A percentile compares a stretch with the other conserved stretches of the same genome.
phyloP scores from a whole-genome alignment of 345 rosid genomes.

The Triadica sebifera region DNA sequence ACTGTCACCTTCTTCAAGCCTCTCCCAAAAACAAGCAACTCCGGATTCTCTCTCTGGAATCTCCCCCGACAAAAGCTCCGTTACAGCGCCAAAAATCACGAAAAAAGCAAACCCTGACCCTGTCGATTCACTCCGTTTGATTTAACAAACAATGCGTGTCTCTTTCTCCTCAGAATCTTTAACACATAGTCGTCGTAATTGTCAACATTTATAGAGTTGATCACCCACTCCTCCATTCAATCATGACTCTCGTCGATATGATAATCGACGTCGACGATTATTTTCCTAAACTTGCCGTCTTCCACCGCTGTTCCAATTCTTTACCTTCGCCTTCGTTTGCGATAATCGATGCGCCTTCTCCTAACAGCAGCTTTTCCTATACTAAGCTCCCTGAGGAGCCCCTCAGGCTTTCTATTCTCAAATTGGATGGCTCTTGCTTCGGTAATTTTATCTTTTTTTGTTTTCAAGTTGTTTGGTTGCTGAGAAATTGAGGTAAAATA shows the following conservation, averaged over 20 bases:
- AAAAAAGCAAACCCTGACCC: slow-evolving; percentile 11
- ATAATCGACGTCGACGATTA: slow-evolving; percentile 16
- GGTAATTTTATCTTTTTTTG: slow-evolving; percentile 39
- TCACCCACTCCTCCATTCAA: background rate
- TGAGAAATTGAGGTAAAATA: background rate
- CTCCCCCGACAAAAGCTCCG: slow-evolving; percentile 7
- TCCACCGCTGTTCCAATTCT: slow-evolving; percentile 8
- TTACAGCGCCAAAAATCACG: background rate
- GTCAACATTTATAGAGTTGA: background rate
- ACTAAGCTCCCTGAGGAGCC: slow-evolving; percentile 67
- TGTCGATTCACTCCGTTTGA: background rate
- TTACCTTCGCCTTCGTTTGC: slow-evolving; percentile 38
- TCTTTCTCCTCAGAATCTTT: background rate
- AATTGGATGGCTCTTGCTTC: slow-evolving; percentile 78
- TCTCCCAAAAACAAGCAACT: slow-evolving; percentile 1
- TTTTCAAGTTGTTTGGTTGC: too few relatives aligned
- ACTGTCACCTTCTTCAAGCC: slow-evolving; percentile 2
- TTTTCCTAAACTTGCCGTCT: background rate
- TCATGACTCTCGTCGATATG: slow-evolving; percentile 15
- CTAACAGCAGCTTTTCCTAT: slow-evolving; percentile 44
- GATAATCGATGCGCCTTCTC: slow-evolving; percentile 37
- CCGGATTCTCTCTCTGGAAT: slow-evolving; percentile 1
- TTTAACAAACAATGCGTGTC: slow-evolving; percentile 3
- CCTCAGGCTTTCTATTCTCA: slow-evolving; percentile 66
- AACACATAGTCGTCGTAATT: too few relatives aligned